phyloP scores from a whole-genome alignment of 805 yeast genomes.

The Komagataella pseudopastoris region DNA sequence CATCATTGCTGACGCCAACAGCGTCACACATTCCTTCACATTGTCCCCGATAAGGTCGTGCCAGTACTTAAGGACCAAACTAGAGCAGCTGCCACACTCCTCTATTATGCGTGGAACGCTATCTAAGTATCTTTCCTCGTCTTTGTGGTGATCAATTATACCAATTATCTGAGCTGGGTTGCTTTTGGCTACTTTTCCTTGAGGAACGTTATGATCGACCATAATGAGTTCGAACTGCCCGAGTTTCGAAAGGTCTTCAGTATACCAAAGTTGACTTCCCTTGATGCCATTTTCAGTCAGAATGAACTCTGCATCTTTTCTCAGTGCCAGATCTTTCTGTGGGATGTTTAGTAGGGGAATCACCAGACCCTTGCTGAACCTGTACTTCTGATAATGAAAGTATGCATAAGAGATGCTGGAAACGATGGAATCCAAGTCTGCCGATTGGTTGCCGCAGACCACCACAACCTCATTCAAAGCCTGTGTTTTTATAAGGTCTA shows the following conservation, averaged over 20 bases:
- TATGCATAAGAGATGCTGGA: constrained; percentile 65
- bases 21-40: constrained; percentile 5
- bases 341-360: constrained; percentile 74
- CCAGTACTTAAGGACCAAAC: constrained; percentile 61
- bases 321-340: constrained; percentile 43
- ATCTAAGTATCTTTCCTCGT: constrained; percentile 34
- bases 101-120: constrained; percentile 50
- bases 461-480: not conserved
- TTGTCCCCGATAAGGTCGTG: constrained; percentile 10
- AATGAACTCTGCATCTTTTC: constrained; percentile 58
- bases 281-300: constrained; percentile 33
- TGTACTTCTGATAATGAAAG: constrained; percentile 24
- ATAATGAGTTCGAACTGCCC: constrained; percentile 30
- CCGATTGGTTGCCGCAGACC: not conserved
- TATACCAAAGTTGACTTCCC: constrained; percentile 38
- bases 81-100: constrained; percentile 66
- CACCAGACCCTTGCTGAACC: constrained; percentile 14
- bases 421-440: constrained; percentile 75
- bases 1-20: constrained; percentile 46
- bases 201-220: constrained; percentile 76
- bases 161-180: constrained; percentile 26
- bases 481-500: not conserved
- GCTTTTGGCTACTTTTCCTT: constrained; percentile 26
- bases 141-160: constrained; percentile 84
- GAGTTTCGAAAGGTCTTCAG: constrained; percentile 44